Conservation (phyloP, 345 rosid species). For the Bruguiera parviflora region DNA sequence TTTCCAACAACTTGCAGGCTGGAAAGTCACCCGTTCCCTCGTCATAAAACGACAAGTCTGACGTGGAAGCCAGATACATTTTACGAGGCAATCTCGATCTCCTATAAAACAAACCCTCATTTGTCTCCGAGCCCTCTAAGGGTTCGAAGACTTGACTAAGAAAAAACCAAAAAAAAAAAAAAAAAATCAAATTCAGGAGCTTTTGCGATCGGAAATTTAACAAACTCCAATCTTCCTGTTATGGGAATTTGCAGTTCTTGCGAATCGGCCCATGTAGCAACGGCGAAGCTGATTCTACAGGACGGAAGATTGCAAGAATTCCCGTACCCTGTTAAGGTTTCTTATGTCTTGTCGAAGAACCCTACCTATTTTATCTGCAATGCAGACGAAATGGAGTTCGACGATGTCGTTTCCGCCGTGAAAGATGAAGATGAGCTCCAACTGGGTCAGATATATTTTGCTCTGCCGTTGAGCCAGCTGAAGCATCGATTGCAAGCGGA, state of each 20-base stretch:
- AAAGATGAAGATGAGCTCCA: slow-evolving; percentile 69
- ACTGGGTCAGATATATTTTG: slow-evolving; percentile 84
- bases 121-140: not conserved
- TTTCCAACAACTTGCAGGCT: slow-evolving; percentile 58
- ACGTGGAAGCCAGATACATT: slow-evolving; percentile 40
- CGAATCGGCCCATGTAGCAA: slow-evolving; percentile 59
- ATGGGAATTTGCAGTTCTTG: slow-evolving; percentile 94
- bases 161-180: not conserved
- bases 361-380: slow-evolving; percentile 75
- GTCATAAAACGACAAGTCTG: slow-evolving; percentile 32
- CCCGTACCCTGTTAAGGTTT: slow-evolving; percentile 68
- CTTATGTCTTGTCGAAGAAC: slow-evolving; percentile 53
- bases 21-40: slow-evolving; percentile 38
- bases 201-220: too few relatives aligned
- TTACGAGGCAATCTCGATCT: not conserved
- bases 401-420: slow-evolving; percentile 62
- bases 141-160: not conserved
- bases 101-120: slow-evolving; percentile 14
- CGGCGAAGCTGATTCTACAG: slow-evolving; percentile 74
- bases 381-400: slow-evolving; percentile 95
- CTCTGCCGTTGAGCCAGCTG: slow-evolving; percentile 62
- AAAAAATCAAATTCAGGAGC: too few relatives aligned
- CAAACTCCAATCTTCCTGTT: not conserved
- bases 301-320: slow-evolving; percentile 83
- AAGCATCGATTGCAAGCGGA: slow-evolving; percentile 63